These are phyloP conservation scores for Asterophora lycoperdoides DNA, from an alignment of 768 basidiomycete species.

Conservation along the genomic window DNA sequence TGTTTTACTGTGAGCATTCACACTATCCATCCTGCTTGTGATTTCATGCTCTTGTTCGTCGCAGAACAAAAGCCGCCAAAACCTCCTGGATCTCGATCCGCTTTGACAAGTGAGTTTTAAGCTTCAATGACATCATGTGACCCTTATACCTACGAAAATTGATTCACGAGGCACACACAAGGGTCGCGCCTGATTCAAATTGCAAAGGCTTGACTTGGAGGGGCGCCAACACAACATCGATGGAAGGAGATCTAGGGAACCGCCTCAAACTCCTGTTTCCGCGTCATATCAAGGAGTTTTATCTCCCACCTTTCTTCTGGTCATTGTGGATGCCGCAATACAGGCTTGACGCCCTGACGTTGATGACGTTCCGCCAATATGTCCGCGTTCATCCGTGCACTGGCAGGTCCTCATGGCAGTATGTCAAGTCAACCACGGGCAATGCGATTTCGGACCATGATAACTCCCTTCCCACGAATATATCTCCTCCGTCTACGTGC, in stretches of 20 bases:
- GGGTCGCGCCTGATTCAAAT: neutral
- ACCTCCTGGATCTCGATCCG: neutral
- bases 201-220: too few relatives aligned
- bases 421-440: neutral
- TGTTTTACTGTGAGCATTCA: neutral
- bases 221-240: neutral
- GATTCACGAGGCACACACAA: slow-evolving; percentile 7
- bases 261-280: neutral
- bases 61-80: slow-evolving; percentile 4
- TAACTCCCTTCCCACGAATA: slow-evolving; percentile 6
- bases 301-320: slow-evolving; percentile 3
- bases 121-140: slow-evolving; percentile 11
- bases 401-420: slow-evolving; percentile 1
- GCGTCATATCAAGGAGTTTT: neutral
- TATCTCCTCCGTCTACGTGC: neutral
- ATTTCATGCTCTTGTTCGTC: neutral
- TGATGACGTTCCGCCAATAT: slow-evolving; percentile 7
- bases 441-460: slow-evolving; percentile 4
- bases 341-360: slow-evolving; percentile 3
- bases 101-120: neutral
- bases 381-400: neutral
- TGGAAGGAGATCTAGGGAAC: slow-evolving; percentile 4
- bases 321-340: neutral
- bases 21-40: neutral
- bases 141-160: neutral